Percentiles rank a stretch among this genome's conserved stretches.
These are phyloP conservation scores for Sclerotinia minor DNA, from an alignment of 2,329 filamentous ascomycete species.

Conservation along the genomic window DNA sequence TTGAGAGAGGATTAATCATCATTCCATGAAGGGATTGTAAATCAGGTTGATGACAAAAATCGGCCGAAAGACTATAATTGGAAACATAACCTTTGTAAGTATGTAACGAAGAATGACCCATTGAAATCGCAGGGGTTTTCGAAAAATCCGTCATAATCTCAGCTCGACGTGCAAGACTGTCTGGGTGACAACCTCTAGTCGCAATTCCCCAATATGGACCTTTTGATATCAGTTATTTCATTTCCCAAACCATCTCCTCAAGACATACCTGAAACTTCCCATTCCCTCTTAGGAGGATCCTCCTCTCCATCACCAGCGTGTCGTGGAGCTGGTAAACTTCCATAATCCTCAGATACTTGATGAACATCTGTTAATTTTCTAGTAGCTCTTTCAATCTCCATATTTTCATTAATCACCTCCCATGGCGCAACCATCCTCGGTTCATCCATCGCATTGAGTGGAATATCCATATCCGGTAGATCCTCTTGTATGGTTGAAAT, in stretches of 20 bases:
- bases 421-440: slow-evolving; percentile 60
- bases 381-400: slow-evolving; percentile 49
- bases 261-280: slow-evolving; percentile 36
- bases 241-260: slow-evolving; percentile 44
- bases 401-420: slow-evolving; percentile 54
- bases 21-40: slow-evolving; percentile 55
- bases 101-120: slow-evolving; percentile 47
- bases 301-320: neutral
- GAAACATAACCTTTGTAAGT: slow-evolving; percentile 45
- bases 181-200: slow-evolving; percentile 60
- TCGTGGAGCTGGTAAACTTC: slow-evolving; percentile 44
- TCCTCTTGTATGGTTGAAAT: slow-evolving; percentile 48
- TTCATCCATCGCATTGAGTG: slow-evolving; percentile 65
- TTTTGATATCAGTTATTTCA: slow-evolving; percentile 50
- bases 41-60: slow-evolving; percentile 54
- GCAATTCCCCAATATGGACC: slow-evolving; percentile 57
- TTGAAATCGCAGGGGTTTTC: slow-evolving; percentile 50
- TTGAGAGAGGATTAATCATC: slow-evolving; percentile 55
- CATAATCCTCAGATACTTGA: slow-evolving; percentile 51
- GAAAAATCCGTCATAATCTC: slow-evolving; percentile 49
- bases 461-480: slow-evolving; percentile 65
- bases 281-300: slow-evolving; percentile 25
- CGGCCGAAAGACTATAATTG: slow-evolving; percentile 47
- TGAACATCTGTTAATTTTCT: slow-evolving; percentile 58
- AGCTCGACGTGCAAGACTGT: slow-evolving; percentile 58